Evolutionary conservation across 805 yeast genomes (phyloP), one percentile per base, ranked within the genome.

Genomic region (Suhomyces prunicola): DNA sequence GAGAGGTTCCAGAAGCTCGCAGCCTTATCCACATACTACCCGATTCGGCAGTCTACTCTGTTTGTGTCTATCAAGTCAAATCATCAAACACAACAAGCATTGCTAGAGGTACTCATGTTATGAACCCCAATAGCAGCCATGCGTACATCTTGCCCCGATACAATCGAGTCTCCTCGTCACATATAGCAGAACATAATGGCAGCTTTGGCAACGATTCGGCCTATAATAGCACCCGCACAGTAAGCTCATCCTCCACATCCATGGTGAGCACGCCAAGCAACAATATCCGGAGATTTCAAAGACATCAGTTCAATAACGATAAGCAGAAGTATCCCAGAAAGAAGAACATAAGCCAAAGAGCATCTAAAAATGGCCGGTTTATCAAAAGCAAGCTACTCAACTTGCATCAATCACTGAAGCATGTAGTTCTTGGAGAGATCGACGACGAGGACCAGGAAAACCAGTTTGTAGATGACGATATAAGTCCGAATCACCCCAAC

Each of bases 241-340:
- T 72, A 12, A 66, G 71, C 46, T 70, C 76, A 12, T 65, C 75
- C 3, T 72, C 77, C 6, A 61, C 71, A 2, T 71, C 76, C 6
- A 66, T 73, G 56, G 62, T 74, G 44, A 69, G 77, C 54, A 72
- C 78, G 0, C 79, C 78, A 26, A 73, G 78, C 58, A 73, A 73
- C 59, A 65, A 70, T 55, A 71, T 71, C 36, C 64, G 73, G 35
- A 60, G 74, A 46, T 62, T 69, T 41, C 73, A 70, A 51, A 60
- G 60, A 50, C 68, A 64, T 41, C 57, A 57, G 23, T 50, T 65
- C 57, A 27, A 36, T 35, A 10, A 49, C 46, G 33, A 41, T 47
- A 29, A 24, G 40, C 47, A 42, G 15, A 39, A 22, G 24, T 36
- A 23, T 36, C 52, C 54, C 26, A 55, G 51, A 44, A 50, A 52